phyloP scores from a whole-genome alignment of 2,329 filamentous ascomycete species.

The Pyrenochaeta sp. region DNA sequence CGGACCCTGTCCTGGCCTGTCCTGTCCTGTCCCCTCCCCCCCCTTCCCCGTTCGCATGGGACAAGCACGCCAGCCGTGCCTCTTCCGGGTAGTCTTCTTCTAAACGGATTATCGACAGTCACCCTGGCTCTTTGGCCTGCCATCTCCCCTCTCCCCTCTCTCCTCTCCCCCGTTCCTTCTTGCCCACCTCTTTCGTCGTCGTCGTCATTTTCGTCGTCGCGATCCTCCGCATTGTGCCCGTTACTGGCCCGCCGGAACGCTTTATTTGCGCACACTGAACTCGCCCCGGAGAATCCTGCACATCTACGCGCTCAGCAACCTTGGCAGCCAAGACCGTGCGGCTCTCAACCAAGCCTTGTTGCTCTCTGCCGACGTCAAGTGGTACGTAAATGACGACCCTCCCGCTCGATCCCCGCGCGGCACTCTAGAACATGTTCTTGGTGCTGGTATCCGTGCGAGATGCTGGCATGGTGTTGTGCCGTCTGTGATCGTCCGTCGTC shows the following conservation, averaged over 20 bases:
- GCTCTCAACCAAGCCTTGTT: slow-evolving; percentile 34
- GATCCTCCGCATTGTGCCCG: neutral
- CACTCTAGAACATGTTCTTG: slow-evolving; percentile 5
- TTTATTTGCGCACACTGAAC: neutral
- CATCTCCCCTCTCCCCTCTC: neutral
- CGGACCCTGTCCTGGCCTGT: neutral
- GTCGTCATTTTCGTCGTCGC: neutral
- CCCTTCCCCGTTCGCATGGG: neutral
- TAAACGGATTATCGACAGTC: slow-evolving; percentile 6
- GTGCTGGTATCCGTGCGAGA: slow-evolving; percentile 11
- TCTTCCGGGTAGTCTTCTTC: slow-evolving; percentile 13
- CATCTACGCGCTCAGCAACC: slow-evolving; percentile 5
- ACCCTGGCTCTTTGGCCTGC: slow-evolving; percentile 2
- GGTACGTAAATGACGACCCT: slow-evolving; percentile 35
- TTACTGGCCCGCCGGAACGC: neutral
- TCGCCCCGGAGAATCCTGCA: neutral
- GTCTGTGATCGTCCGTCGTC: slow-evolving; percentile 15
- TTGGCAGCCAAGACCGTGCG: slow-evolving; percentile 39
- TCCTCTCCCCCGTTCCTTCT: neutral
- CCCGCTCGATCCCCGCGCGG: slow-evolving; percentile 14
- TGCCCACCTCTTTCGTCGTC: neutral
- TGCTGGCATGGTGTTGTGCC: slow-evolving; percentile 16
- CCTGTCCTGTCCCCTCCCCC: neutral
- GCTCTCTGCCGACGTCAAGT: slow-evolving; percentile 27
- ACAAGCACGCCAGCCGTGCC: slow-evolving; percentile 7